These are phyloP conservation scores for Yamadazyma trypodendri DNA, from an alignment of 1,139 yeast genomes.

Conservation along the genomic window DNA sequence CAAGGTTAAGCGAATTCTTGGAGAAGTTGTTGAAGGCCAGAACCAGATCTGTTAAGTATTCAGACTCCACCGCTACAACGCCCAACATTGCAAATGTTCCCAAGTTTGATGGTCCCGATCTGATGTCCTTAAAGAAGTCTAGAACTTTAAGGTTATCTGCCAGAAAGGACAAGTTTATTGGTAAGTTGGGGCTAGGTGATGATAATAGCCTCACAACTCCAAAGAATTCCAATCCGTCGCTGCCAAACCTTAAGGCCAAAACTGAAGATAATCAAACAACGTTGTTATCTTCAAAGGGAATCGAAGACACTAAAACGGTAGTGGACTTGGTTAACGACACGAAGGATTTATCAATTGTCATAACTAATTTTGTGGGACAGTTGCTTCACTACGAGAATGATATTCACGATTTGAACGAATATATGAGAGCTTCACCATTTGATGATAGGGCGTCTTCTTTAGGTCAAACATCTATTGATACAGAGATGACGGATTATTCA, in stretches of 20 bases:
- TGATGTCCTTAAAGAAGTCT: slow-evolving; percentile 26
- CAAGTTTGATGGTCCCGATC: slow-evolving; percentile 11
- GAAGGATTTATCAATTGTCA: slow-evolving; percentile 35
- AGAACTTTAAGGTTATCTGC: slow-evolving; percentile 33
- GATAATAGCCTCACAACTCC: slow-evolving; percentile 10
- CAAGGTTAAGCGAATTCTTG: slow-evolving; percentile 26
- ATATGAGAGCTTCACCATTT: slow-evolving; percentile 41
- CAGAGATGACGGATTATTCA: slow-evolving; percentile 38
- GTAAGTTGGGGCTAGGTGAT: slow-evolving; percentile 16
- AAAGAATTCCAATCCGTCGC: slow-evolving; percentile 6
- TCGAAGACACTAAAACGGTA: slow-evolving; percentile 43
- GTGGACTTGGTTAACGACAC: slow-evolving; percentile 39
- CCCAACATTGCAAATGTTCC: slow-evolving; percentile 7
- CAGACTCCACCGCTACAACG: slow-evolving; percentile 6
- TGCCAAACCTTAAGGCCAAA: slow-evolving; percentile 5
- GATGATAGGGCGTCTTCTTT: slow-evolving; percentile 30
- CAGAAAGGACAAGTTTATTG: slow-evolving; percentile 25
- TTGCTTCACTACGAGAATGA: slow-evolving; percentile 68
- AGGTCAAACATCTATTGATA: slow-evolving; percentile 21
- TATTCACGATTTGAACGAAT: slow-evolving; percentile 48
- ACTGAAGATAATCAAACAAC: slow-evolving; percentile 6
- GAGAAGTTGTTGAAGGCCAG: slow-evolving; percentile 26
- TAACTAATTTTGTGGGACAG: slow-evolving; percentile 63
- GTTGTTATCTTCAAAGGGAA: slow-evolving; percentile 19
- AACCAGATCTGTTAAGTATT: slow-evolving; percentile 21